Base-by-base conservation (phyloP, 441 rosid genomes). In the Lepidium campestre region DNA sequence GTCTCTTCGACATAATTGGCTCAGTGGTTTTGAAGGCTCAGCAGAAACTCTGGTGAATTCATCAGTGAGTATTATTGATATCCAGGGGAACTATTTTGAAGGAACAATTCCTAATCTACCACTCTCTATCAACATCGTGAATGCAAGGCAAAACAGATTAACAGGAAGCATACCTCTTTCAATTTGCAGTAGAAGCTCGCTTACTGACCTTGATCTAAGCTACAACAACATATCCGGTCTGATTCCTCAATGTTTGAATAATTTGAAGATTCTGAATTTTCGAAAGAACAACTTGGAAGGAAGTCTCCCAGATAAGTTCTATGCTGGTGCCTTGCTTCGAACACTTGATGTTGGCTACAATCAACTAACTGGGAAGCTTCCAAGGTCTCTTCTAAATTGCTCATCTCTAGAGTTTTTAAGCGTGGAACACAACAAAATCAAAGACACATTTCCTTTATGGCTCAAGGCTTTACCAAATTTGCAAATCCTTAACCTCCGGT, bases 361-460 rank as follows among this genome's bases (percentile, higher is more conserved):
- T 61, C 32, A 0, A 4, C 11, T 90, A 6, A 45, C 12, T 19
- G 93, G 95, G 14, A 7, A 44, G 71, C 2, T 88, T 15, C 91
- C 96, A 19, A 46, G 13, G 31, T 84, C 91, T 14, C 48, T 86
- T 7, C 50, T 42, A 13, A 80, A 67, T 3, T 91, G 95, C 78
- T 58, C 13, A 0, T 40, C 0, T 48, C 25, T 86, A 10, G 81
- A 83, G 73, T 79, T 86, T 37, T 67, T 90, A 12, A 68, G 81
- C 41, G 32, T 90, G 0, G 90, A 88, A n/a, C 78, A 72, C 74
- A 90, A 88, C 70, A 53, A 29, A 17, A 70, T 88, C 4, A 45
- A 58, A 20, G 97, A 81, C 29, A 8, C 0, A 1, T 88, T 80
- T 71, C 97, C 92, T 36, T 86, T 85, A 55, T 71, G 72, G 46